Evolutionary conservation across 2,329 filamentous ascomycete species (phyloP).

Genomic region (Fusarium irregulare): DNA sequence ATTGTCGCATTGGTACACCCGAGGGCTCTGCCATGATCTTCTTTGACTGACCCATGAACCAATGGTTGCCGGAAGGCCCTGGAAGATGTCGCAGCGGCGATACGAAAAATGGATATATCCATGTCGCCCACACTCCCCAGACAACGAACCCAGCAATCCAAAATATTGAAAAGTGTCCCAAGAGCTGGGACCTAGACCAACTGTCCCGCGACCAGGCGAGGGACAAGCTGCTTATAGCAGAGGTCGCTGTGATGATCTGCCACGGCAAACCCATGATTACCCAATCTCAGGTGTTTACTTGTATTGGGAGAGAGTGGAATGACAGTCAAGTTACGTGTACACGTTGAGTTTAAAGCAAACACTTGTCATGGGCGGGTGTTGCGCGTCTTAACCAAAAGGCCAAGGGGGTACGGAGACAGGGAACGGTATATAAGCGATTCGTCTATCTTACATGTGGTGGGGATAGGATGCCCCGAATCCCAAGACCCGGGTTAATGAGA

Average conservation of each 20-base stretch:
- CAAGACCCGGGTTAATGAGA: constrained; percentile 6
- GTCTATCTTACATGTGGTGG: constrained; percentile 34
- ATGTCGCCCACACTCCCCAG: constrained; percentile 56
- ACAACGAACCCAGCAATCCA: constrained; percentile 52
- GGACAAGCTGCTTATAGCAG: constrained; percentile 41
- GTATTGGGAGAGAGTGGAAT: background rate
- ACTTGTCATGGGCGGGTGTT: constrained; percentile 18
- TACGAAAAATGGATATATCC: constrained; percentile 62
- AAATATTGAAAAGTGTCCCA: constrained; percentile 49
- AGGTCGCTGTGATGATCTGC: constrained; percentile 41
- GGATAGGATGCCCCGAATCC: constrained; percentile 17
- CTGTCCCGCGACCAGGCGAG: constrained; percentile 33
- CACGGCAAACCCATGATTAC: constrained; percentile 41
- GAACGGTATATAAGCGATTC: constrained; percentile 41
- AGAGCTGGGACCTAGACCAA: constrained; percentile 49
- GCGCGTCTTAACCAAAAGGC: constrained; percentile 18
- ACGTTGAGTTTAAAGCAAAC: constrained; percentile 16
- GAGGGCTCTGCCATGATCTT: constrained; percentile 55
- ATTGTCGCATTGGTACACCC: constrained; percentile 60
- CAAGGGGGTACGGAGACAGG: constrained; percentile 34
- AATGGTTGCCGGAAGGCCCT: constrained; percentile 56
- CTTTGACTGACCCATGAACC: constrained; percentile 61
- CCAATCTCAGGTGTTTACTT: background rate
- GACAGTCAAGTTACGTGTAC: constrained; percentile 1
- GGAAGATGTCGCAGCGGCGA: constrained; percentile 64